phyloP scores from a whole-genome alignment of 768 basidiomycete genomes.

The Rhizopogon rudus region DNA sequence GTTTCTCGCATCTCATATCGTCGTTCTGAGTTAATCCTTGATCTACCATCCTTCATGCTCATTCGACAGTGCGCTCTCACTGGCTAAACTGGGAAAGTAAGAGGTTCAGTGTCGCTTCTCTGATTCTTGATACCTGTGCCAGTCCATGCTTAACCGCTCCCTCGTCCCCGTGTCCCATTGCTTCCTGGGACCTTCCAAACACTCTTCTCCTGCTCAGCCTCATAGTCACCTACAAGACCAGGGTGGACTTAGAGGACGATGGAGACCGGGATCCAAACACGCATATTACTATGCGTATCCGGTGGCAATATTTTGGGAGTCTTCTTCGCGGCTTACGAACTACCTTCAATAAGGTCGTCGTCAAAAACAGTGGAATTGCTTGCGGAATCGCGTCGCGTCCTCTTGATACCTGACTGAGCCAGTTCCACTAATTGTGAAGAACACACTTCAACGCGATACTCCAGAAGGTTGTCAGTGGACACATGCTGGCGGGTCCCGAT shows the following conservation, averaged over 20 bases:
- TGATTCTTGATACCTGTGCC: neutral
- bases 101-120: neutral
- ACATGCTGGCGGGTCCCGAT: conserved; percentile 31
- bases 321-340: conserved; percentile 3
- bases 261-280: conserved; percentile 38
- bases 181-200: conserved; percentile 24
- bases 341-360: conserved; percentile 13
- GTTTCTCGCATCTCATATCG: too few species aligned
- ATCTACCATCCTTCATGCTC: neutral
- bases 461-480: conserved; percentile 26
- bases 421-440: conserved; percentile 29
- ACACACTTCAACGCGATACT: conserved; percentile 24
- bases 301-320: conserved; percentile 18
- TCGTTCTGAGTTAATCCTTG: neutral
- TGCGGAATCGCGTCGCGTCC: conserved; percentile 18
- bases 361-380: conserved; percentile 2
- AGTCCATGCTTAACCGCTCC: conserved; percentile 5
- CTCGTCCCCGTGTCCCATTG: conserved; percentile 1
- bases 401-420: conserved; percentile 24
- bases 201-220: neutral
- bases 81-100: neutral
- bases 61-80: neutral
- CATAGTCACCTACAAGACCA: conserved; percentile 20
- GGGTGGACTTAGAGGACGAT: conserved; percentile 36
- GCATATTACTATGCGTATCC: conserved; percentile 26